Percentiles rank a stretch among this genome's conserved stretches.
Evolutionary conservation across 345 rosid species (phyloP).

Genomic region (Citrus glauca): DNA sequence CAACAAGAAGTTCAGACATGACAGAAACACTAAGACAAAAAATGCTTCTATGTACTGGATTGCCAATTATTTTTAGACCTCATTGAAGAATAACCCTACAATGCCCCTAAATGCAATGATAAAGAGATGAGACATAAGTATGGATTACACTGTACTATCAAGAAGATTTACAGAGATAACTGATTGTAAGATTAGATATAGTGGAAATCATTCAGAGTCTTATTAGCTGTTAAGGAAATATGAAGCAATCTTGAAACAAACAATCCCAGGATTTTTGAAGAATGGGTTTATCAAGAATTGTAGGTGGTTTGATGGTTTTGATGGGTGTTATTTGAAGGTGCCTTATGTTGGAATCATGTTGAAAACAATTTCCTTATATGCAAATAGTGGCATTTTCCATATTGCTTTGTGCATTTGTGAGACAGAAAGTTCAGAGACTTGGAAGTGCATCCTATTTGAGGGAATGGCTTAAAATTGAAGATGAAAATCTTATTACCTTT

Average conservation of each 20-base stretch:
- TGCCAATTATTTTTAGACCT: neutral
- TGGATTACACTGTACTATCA: neutral
- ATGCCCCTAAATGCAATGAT: neutral
- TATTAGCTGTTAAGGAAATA: neutral
- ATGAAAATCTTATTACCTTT: too few species aligned
- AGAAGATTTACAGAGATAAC: neutral
- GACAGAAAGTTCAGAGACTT: neutral
- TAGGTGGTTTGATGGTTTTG: too few species aligned
- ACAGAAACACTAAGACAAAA: neutral
- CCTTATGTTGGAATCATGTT: neutral
- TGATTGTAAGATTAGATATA: neutral
- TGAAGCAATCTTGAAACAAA: neutral
- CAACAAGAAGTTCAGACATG: neutral
- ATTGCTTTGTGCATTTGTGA: neutral
- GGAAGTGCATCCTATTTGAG: neutral
- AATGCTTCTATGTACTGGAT: neutral
- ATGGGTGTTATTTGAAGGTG: neutral
- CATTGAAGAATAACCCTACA: neutral
- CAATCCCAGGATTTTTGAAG: neutral
- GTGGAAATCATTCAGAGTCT: neutral
- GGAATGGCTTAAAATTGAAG: too few species aligned
- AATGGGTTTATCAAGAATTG: neutral
- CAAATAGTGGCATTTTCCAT: neutral
- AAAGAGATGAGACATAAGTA: too few species aligned
- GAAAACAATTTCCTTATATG: neutral